These are phyloP conservation scores for Geotrichum fermentans DNA, from an alignment of 1,139 yeast genomes.

Conservation along the genomic window DNA sequence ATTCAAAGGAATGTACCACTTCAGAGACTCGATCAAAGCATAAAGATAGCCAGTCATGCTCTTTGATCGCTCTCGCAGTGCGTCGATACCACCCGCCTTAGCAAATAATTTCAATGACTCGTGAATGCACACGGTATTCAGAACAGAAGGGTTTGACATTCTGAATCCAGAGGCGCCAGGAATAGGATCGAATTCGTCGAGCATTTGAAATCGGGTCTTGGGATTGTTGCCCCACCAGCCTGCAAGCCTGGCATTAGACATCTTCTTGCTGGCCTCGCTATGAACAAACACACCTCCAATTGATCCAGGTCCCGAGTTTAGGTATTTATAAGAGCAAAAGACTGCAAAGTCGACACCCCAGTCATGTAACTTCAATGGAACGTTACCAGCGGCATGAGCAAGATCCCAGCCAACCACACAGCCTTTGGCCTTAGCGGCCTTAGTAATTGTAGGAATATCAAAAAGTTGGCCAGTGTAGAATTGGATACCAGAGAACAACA, in stretches of 20 bases:
- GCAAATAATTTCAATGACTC: slow-evolving; percentile 61
- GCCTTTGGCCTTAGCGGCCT: slow-evolving; percentile 49
- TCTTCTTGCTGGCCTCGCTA: slow-evolving; percentile 35
- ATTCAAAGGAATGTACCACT: slow-evolving; percentile 43
- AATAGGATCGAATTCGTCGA: slow-evolving; percentile 72
- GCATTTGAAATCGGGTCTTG: slow-evolving; percentile 68
- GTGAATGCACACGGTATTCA: slow-evolving; percentile 69
- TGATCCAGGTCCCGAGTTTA: slow-evolving; percentile 90
- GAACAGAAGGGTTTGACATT: slow-evolving; percentile 88
- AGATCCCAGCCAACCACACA: slow-evolving; percentile 88
- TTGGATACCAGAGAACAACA: slow-evolving; percentile 83
- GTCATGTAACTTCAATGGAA: slow-evolving; percentile 66
- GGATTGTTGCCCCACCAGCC: slow-evolving; percentile 98
- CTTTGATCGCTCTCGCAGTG: slow-evolving; percentile 53
- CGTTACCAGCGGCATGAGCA: slow-evolving; percentile 93
- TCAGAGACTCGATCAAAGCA: slow-evolving; percentile 39
- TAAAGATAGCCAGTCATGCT: slow-evolving; percentile 56
- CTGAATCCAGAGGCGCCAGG: slow-evolving; percentile 80
- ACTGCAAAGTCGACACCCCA: slow-evolving; percentile 93
- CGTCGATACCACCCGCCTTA: slow-evolving; percentile 58
- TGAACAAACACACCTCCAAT: slow-evolving; percentile 80
- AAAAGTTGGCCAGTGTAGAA: slow-evolving; percentile 88
- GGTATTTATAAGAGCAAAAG: slow-evolving; percentile 89
- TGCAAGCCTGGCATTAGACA: slow-evolving; percentile 61
- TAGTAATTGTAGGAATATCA: slow-evolving; percentile 65